These are phyloP conservation scores for Dalbergia cultrata DNA, from an alignment of 306 rosid genomes.

Conservation along the genomic window DNA sequence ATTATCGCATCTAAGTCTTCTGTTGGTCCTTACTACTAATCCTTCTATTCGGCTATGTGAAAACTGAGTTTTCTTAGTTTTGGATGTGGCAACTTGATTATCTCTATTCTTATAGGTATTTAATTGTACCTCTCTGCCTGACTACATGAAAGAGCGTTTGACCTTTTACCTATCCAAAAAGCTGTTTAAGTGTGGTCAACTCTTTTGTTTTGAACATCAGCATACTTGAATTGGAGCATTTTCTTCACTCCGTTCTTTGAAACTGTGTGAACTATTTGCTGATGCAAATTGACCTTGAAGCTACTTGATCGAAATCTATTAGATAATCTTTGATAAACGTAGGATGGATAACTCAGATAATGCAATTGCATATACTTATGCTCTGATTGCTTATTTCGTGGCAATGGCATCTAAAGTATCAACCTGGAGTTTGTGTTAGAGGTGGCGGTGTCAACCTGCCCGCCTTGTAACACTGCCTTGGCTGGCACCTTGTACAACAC, in stretches of 20 bases:
- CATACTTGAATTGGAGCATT: slow-evolving; percentile 13
- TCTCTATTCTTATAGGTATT: neutral
- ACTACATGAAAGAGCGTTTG: neutral
- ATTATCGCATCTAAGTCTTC: neutral
- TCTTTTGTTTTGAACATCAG: neutral
- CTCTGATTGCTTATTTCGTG: neutral
- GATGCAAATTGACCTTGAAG: no score
- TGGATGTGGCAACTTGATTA: neutral
- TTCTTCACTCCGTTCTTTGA: neutral
- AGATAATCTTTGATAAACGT: neutral
- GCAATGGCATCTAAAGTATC: neutral
- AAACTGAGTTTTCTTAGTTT: neutral
- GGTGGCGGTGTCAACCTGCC: neutral
- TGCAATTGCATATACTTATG: neutral
- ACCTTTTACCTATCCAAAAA: neutral
- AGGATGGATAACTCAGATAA: neutral
- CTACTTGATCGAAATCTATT: no score
- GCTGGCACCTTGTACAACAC: neutral
- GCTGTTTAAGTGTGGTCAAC: neutral
- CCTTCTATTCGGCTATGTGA: neutral
- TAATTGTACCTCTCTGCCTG: no score
- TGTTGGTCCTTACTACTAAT: neutral
- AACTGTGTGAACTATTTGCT: no score
- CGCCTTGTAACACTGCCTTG: neutral
- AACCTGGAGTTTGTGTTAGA: neutral